A percentile compares a stretch with the other conserved stretches of the same genome.
Evolutionary conservation across 768 basidiomycete genomes (phyloP).

Genomic region (Brasilioporus rufonigricans): DNA sequence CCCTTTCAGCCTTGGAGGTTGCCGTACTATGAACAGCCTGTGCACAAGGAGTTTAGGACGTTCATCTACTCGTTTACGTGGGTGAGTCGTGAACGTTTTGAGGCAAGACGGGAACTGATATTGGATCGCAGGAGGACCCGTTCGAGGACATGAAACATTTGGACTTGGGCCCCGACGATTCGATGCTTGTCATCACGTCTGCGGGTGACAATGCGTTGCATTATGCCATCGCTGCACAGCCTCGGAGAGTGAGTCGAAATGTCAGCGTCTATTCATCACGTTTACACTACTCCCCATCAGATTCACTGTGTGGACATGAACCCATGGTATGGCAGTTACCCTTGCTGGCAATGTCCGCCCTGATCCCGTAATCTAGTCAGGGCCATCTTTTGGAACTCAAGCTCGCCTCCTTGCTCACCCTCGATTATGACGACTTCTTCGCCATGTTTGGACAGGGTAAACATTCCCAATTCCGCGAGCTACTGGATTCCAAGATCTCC

Average conservation of each 20-base stretch:
- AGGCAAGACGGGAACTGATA: not conserved
- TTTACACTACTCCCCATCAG: conserved; percentile 19
- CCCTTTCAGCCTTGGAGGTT: conserved; percentile 54
- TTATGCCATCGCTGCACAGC: conserved; percentile 66
- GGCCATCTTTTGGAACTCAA: conserved; percentile 79
- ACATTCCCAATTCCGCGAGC: conserved; percentile 54
- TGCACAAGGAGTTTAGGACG: conserved; percentile 64
- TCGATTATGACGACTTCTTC: conserved; percentile 63
- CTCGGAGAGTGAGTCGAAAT: conserved; percentile 42
- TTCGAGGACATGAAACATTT: conserved; percentile 68
- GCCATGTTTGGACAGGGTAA: conserved; percentile 64
- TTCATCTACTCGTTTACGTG: conserved; percentile 67
- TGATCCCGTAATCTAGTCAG: conserved; percentile 41
- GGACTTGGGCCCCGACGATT: conserved; percentile 55
- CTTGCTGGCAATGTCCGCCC: not conserved
- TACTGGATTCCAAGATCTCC: conserved; percentile 60
- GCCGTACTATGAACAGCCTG: conserved; percentile 66
- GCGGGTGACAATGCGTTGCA: conserved; percentile 81
- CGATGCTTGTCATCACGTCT: conserved; percentile 70
- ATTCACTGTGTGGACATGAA: conserved; percentile 78
- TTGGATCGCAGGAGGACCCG: conserved; percentile 59
- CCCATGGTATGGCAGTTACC: conserved; percentile 41
- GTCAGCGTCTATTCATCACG: not conserved
- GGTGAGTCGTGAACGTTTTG: conserved; percentile 29
- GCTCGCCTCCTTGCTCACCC: conserved; percentile 57